Evolutionary conservation across 2,329 filamentous ascomycete species (phyloP), one percentile per base, ranked within the genome.

Genomic region (Neofusicoccum sp.): DNA sequence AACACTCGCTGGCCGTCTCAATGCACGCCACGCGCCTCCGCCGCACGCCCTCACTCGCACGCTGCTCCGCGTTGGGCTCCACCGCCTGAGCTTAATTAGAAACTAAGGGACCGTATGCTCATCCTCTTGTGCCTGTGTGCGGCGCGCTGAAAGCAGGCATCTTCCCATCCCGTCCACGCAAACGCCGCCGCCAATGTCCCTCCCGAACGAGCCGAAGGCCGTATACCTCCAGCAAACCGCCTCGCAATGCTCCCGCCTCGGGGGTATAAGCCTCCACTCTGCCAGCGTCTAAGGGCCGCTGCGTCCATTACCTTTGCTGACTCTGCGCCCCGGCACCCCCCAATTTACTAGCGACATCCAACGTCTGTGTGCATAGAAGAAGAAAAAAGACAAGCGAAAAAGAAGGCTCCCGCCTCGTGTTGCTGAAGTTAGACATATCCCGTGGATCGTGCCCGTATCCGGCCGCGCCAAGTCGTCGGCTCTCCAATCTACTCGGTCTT

Each of bases 231-330:
- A n/a, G 4, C 16, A 36, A n/a, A n/a, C n/a, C n/a, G 30, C 14
- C 30, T 12, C 48, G 33, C 48, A 36, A 33, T 30, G 34, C 38
- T 40, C 48, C 48, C 28, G 40, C 36, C n/a, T 30, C 38, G 51
- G 31, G 51, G 51, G 51, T 56, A 56, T 56, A 56, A 56, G 36
- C 51, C 51, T 24, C 48, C 48, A 30, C 51, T 26, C 34, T 31
- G 7, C 16, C 49, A 34, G 14, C n/a, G 31, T 30, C 26, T 24
- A 16, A n/a, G 28, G 20, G 33, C 8, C 51, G 11, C 12, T 30
- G 30, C 44, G 2, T 16, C 45, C 45, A 48, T 48, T 43, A 56
- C 38, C 3, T 43, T 41, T 41, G 34, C 34, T 56, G 36, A 11
- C 45, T 33, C 28, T n/a, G 14, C 2, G 8, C 34, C 45, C 45